Base-by-base conservation (phyloP, 2,329 filamentous ascomycete genomes). In the Trichoderma citrinoviride region DNA sequence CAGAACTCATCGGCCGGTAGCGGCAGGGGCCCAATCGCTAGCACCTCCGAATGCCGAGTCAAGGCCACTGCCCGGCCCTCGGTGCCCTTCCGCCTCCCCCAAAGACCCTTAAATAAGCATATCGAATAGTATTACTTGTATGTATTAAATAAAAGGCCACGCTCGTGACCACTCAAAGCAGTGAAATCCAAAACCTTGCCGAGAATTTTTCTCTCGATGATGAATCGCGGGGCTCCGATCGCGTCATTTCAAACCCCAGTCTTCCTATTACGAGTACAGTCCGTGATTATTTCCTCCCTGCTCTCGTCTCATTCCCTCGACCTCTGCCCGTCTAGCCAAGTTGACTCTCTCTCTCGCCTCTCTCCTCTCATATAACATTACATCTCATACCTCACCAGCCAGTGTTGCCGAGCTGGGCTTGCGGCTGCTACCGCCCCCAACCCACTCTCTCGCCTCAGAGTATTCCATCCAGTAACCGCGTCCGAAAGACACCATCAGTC, bases 391-490 rank as follows among this genome's bases (percentile, higher is more conserved):
- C 63, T 77, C 72, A 25, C 73, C 73, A 21, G 71, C 82, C 53
- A 77, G 68, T 3, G 71, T 75, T 15, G 53, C 64, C 33, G 66
- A 68, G 58, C 69, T 85, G 75, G 90, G 87, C 72, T 87, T 85
- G 66, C 85, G 67, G 82, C 69, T 75, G 61, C 88, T 80, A 10
- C 82, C 84, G 8, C 82, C 84, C 53, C 84, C 82, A 72, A 88
- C 84, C 91, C 91, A 95, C 66, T 87, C 87, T 55, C 88, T 84
- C 68, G 86, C 82, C 65, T 85, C 85, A 64, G 86, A 78, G 61
- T 86, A 86, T 67, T 90, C 90, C 17, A 96, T 80, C 93, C 93
- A 97, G 79, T 96, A 97, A 65, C 82, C 83, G 69, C 85, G 85
- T 44, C 90, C 90, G 25, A 92, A 81, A 10, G 83, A 83, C 29